Conservation (phyloP, 257 asterid species). For the Solanum ahanhuiri region DNA sequence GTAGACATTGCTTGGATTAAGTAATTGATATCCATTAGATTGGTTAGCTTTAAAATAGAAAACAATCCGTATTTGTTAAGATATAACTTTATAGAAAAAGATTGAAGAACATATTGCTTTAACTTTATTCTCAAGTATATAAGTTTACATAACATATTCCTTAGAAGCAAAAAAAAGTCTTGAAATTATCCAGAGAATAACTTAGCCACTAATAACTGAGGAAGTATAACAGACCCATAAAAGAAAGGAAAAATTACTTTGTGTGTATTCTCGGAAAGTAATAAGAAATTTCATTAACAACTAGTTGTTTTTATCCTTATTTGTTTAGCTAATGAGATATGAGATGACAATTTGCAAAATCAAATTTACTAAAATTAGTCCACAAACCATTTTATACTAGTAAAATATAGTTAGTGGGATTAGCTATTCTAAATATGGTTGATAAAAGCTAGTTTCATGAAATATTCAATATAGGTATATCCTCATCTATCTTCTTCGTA, state of each 20-base stretch:
- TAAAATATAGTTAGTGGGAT: no score
- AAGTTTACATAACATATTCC: neutral
- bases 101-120: neutral
- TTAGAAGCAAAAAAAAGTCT: neutral
- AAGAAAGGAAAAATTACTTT: neutral
- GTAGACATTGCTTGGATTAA: neutral
- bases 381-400: neutral
- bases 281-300: neutral
- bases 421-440: neutral
- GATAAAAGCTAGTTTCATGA: neutral
- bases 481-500: neutral
- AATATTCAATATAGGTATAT: neutral
- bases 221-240: neutral
- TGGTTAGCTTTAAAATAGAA: neutral
- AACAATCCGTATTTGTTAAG: neutral
- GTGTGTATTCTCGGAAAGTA: no score
- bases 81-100: neutral
- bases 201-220: neutral
- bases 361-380: neutral
- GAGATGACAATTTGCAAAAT: neutral
- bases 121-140: neutral
- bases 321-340: neutral
- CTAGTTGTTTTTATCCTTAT: neutral
- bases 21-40: neutral
- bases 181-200: neutral